A percentile compares a stretch with the other conserved stretches of the same genome.
These are phyloP conservation scores for Echinosophora koreensis DNA, from an alignment of 306 rosid species.

Conservation along the genomic window DNA sequence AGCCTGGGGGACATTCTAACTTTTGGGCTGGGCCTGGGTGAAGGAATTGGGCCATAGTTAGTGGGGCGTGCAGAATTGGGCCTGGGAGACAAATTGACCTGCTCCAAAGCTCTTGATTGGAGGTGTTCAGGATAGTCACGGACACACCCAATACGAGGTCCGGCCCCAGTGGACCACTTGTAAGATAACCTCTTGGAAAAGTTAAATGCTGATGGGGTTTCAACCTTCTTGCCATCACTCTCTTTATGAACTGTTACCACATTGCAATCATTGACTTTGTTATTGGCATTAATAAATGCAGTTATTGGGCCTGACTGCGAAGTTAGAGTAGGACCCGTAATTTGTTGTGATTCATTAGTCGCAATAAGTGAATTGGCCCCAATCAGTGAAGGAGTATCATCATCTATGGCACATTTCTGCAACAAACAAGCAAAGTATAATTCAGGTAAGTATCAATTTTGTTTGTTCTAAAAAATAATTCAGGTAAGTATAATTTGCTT, in stretches of 20 bases:
- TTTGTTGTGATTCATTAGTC: constrained; percentile 45
- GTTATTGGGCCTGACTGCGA: constrained; percentile 23
- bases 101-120: constrained; percentile 83
- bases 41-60: constrained; percentile 83
- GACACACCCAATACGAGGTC: constrained; percentile 92
- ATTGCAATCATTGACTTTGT: constrained; percentile 36
- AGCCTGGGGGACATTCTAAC: constrained; percentile 81
- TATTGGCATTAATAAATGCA: constrained; percentile 15
- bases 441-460: constrained; percentile 1
- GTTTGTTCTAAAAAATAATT: background rate
- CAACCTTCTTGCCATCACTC: constrained; percentile 30
- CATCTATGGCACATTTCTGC: constrained; percentile 84
- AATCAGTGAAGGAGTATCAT: constrained; percentile 60
- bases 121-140: constrained; percentile 85
- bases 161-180: constrained; percentile 86
- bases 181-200: constrained; percentile 62
- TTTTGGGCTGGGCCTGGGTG: constrained; percentile 95
- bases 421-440: constrained; percentile 13
- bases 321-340: constrained; percentile 39
- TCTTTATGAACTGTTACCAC: constrained; percentile 41
- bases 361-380: constrained; percentile 47
- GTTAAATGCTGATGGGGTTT: constrained; percentile 44
- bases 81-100: constrained; percentile 78
- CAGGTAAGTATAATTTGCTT: background rate
- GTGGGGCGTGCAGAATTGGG: constrained; percentile 44